phyloP scores from a whole-genome alignment of 805 yeast species.

The Saccharomycopsis fermentans region DNA sequence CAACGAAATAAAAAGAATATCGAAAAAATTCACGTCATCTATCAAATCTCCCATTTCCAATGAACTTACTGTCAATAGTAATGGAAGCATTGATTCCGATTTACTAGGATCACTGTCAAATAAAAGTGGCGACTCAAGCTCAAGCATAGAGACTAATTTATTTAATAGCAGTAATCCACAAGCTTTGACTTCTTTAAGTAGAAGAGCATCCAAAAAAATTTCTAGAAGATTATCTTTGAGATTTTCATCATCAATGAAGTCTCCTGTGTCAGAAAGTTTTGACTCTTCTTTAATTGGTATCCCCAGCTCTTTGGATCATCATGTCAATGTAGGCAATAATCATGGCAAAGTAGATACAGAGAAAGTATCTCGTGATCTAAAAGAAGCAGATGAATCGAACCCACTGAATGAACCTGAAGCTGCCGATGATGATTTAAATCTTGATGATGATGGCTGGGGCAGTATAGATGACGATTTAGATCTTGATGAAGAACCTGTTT shows the following conservation, averaged over 20 bases:
- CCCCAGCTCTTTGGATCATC: neutral
- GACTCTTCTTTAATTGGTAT: neutral
- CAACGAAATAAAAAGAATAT: constrained; percentile 9
- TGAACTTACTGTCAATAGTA: neutral
- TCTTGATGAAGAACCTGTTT: neutral
- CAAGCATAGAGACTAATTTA: neutral
- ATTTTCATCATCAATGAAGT: constrained; percentile 7
- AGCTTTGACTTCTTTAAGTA: neutral
- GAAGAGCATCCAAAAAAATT: constrained; percentile 13
- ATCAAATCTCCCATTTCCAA: neutral
- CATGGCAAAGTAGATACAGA: neutral
- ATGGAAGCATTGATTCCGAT: constrained; percentile 1
- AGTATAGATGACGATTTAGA: constrained; percentile 9
- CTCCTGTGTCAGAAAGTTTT: neutral
- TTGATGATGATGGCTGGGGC: constrained; percentile 15
- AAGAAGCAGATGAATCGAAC: constrained; percentile 4
- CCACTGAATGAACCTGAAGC: too few relatives aligned
- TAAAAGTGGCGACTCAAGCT: neutral
- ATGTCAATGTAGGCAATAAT: neutral
- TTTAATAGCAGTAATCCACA: neutral
- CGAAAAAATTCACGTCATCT: constrained; percentile 11
- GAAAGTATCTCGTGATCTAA: constrained; percentile 3
- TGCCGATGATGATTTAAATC: constrained; percentile 3
- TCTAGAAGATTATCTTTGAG: constrained; percentile 15
- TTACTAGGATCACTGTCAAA: neutral